phyloP scores from a whole-genome alignment of 164 flowering plant genomes.

The Berberis thunbergii region DNA sequence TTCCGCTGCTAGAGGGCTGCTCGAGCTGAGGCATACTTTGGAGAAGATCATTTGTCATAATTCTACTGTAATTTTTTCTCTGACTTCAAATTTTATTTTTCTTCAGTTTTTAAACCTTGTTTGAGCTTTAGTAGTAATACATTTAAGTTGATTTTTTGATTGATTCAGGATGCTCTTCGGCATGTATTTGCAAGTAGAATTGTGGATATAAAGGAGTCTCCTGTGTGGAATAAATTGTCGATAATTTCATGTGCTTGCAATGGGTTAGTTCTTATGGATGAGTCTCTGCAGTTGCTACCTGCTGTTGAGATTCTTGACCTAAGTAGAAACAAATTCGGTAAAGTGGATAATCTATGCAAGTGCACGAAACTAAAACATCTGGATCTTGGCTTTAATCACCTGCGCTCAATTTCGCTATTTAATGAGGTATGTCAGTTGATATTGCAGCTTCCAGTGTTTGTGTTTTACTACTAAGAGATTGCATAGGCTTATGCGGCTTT shows the following conservation, averaged over 20 bases:
- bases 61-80: constrained; percentile 60
- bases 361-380: constrained; percentile 69
- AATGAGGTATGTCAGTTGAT: constrained; percentile 42
- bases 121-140: neutral
- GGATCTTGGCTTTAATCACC: constrained; percentile 91
- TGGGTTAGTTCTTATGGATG: constrained; percentile 83
- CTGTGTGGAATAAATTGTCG: constrained; percentile 73
- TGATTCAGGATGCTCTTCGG: constrained; percentile 74
- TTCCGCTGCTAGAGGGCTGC: constrained; percentile 75
- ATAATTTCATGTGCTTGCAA: constrained; percentile 86
- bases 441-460: neutral
- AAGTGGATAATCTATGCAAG: constrained; percentile 71
- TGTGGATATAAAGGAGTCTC: constrained; percentile 69
- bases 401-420: constrained; percentile 49
- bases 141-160: neutral
- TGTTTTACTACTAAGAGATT: neutral
- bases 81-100: neutral
- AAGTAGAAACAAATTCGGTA: constrained; percentile 82
- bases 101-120: neutral
- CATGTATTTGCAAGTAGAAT: constrained; percentile 95
- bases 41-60: constrained; percentile 85
- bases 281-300: constrained; percentile 90
- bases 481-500: neutral
- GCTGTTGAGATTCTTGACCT: constrained; percentile 86
- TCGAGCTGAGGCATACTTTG: constrained; percentile 70